Evolutionary conservation across 306 rosid species (phyloP), one percentile per base, ranked within the genome.

Genomic region (Dryas alaskensis): DNA sequence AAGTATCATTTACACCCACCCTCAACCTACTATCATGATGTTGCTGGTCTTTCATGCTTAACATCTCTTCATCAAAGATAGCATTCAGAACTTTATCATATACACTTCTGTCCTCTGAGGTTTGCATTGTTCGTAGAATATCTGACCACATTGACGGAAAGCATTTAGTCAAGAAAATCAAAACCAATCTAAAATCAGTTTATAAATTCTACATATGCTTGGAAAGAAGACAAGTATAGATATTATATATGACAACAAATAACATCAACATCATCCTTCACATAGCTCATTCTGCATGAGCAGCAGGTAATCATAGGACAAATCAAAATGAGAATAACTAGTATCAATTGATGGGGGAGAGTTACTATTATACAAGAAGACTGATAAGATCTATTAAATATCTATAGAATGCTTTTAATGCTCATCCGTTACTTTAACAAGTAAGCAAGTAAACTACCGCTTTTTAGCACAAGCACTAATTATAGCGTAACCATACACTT

Each of bases 81-180:
- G 98, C 91, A 88, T 87, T 84, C 60, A 93, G 84, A 77, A 93
- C 89, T 87, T 85, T 93, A 74, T 89, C 92, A n/a, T 89, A 93
- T 67, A 91, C 76, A 78, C 86, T 93, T 70, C 86, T 76, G 79
- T 93, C 96, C 82, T 93, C 98, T 11, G 97, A 87, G 69, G 87
- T 84, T 84, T 84, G 91, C 98, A 93, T 93, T 67, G 90, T 88
- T 73, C 83, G 92, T 46, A 93, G 74, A 75, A 89, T 88, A 84
- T 85, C 98, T 93, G 86, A 71, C 76, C 43, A 84, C 52, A 78
- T 65, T 85, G 73, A 75, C 46, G 45, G 11, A 76, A 44, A 53
- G 22, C 60, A 71, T 63, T 82, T 22, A 70, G 22, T 69, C 72
- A 79, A 75, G 81, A 51, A 19, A 51, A 60, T 45, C 73, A 58